Percentiles rank a stretch among this genome's conserved stretches.
Evolutionary conservation across 2,329 filamentous ascomycete genomes (phyloP).

Genomic region (Fusarium buxicola): DNA sequence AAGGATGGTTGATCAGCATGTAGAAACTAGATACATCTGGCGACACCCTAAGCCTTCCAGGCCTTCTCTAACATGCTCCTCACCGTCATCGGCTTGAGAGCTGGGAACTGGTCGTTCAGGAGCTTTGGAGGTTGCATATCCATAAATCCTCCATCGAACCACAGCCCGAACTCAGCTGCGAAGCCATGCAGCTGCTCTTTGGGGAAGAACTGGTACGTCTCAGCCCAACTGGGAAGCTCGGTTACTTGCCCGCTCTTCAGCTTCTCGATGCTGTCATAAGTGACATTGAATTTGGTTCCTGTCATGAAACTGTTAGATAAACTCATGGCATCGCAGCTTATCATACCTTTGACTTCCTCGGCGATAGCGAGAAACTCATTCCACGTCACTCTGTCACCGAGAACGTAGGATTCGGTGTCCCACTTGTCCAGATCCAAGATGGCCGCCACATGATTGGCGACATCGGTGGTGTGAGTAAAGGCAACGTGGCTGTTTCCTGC

Average conservation of each 20-base stretch:
- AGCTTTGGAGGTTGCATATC: background rate
- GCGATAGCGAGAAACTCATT: slow-evolving; percentile 56
- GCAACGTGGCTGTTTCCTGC: background rate
- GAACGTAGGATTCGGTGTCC: slow-evolving; percentile 51
- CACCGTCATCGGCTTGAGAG: slow-evolving; percentile 4
- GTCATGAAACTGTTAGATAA: no score
- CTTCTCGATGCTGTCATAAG: slow-evolving; percentile 7
- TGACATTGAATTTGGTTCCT: slow-evolving; percentile 10
- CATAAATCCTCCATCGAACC: slow-evolving; percentile 1
- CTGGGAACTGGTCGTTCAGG: slow-evolving; percentile 5
- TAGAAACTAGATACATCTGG: no score
- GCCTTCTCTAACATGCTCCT: slow-evolving; percentile 4
- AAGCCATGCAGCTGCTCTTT: slow-evolving; percentile 9
- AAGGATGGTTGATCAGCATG: no score
- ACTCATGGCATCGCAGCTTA: no score
- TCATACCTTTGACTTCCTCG: slow-evolving; percentile 47
- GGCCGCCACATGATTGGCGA: slow-evolving; percentile 58
- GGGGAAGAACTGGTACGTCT: slow-evolving; percentile 8
- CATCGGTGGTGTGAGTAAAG: slow-evolving; percentile 54
- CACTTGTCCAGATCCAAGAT: slow-evolving; percentile 56
- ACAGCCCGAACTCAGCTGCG: background rate
- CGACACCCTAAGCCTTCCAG: background rate
- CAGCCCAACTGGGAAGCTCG: slow-evolving; percentile 4
- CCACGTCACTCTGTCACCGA: slow-evolving; percentile 56
- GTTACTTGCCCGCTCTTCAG: slow-evolving; percentile 4